Evolutionary conservation across 208 protist species (phyloP).

Genomic region (Crithidia sp.): DNA sequence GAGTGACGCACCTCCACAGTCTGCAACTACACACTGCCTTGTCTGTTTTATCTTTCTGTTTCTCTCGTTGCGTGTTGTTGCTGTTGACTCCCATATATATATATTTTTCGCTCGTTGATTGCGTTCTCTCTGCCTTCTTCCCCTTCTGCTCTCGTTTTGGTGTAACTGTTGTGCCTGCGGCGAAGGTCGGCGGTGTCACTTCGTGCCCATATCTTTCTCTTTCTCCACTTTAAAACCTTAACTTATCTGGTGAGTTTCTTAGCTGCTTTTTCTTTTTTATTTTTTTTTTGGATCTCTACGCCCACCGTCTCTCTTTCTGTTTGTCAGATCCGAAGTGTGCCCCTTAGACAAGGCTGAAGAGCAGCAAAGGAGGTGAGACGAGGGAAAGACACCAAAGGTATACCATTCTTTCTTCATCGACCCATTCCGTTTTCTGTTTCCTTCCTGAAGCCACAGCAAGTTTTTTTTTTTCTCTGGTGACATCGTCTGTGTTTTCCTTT

Average conservation of each 20-base stretch:
- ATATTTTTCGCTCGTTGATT: neutral
- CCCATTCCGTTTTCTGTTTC: neutral
- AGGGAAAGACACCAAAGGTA: neutral
- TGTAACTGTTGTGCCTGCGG: no score
- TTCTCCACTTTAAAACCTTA: no score
- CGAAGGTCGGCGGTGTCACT: no score
- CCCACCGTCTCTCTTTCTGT: neutral
- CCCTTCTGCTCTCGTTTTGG: neutral
- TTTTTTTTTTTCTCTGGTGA: slow-evolving; percentile 1
- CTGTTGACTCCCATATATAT: neutral
- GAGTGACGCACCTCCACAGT: no score
- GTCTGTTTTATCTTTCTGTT: neutral
- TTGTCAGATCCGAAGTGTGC: neutral
- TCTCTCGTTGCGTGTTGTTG: slow-evolving; percentile 1
- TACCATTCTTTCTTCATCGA: neutral
- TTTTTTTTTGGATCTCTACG: neutral
- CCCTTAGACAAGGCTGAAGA: no score
- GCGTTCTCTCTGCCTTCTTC: neutral
- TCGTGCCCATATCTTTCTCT: no score
- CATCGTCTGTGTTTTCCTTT: neutral
- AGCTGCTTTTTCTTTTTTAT: neutral
- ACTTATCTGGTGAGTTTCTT: neutral
- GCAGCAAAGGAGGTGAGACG: no score
- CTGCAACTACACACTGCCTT: neutral
- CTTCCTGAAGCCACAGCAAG: neutral